Evolutionary conservation across 1,284 basidiomycete genomes (phyloP).

Genomic region (Pseudozyma pruni): DNA sequence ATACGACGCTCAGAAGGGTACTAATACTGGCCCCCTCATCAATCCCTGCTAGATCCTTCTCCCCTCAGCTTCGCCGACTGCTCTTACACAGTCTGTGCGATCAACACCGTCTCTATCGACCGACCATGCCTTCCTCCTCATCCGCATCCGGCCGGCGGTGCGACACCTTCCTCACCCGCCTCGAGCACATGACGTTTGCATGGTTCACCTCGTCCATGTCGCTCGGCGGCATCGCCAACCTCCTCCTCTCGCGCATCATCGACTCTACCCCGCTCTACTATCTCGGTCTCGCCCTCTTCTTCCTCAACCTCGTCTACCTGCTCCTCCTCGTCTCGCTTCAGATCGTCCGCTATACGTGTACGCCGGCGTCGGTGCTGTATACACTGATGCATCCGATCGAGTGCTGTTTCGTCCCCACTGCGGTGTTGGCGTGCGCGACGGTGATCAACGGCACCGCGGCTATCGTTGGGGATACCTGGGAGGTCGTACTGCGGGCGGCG

Average conservation of each 20-base stretch:
- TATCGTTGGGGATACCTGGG: not conserved
- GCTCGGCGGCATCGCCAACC: constrained; percentile 28
- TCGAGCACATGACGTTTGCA: constrained; percentile 34
- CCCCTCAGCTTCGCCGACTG: too few species aligned
- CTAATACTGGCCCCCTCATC: too few species aligned
- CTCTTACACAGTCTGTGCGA: not conserved
- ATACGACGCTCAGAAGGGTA: too few species aligned
- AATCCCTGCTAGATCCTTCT: too few species aligned
- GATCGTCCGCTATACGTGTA: constrained; percentile 16
- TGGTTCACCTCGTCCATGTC: constrained; percentile 46
- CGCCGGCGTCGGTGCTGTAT: constrained; percentile 2
- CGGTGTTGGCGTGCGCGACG: constrained; percentile 28
- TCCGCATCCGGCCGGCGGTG: not conserved
- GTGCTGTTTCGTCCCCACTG: constrained; percentile 38
- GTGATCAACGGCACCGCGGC: constrained; percentile 13
- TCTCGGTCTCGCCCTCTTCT: constrained; percentile 18
- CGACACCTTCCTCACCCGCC: not conserved
- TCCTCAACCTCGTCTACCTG: constrained; percentile 27
- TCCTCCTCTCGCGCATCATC: constrained; percentile 25
- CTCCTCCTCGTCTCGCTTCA: constrained; percentile 14
- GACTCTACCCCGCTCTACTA: constrained; percentile 6
- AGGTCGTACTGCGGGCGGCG: not conserved
- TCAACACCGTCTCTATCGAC: not conserved
- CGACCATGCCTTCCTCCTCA: not conserved
- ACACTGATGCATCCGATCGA: constrained; percentile 39